Evolutionary conservation across 2,329 filamentous ascomycete species (phyloP).

Genomic region (Arthrobotrys iridis): DNA sequence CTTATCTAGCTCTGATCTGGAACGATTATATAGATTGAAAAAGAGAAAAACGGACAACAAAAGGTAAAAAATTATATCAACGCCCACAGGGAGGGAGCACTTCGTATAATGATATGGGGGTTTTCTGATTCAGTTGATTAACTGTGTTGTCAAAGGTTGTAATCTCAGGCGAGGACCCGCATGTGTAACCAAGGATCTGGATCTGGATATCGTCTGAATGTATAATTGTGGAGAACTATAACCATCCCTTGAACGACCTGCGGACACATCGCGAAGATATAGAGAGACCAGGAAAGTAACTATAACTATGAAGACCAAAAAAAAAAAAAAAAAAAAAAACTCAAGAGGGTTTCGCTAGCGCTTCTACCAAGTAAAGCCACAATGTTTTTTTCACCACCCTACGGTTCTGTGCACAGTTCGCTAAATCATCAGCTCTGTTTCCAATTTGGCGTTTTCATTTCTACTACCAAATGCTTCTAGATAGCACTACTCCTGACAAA

Average conservation of each 20-base stretch:
- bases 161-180: neutral
- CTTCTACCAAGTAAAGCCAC: neutral
- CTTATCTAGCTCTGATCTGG: neutral
- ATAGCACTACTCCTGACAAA: neutral
- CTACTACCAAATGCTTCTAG: neutral
- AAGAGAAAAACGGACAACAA: neutral
- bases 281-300: neutral
- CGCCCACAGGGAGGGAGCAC: neutral
- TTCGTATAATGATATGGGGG: neutral
- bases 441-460: slow-evolving; percentile 16
- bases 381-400: neutral
- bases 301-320: too few species aligned
- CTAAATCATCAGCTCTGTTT: slow-evolving; percentile 26
- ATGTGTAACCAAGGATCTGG: neutral
- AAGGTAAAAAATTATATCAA: neutral
- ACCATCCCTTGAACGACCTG: neutral
- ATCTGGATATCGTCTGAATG: slow-evolving; percentile 1
- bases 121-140: too few species aligned
- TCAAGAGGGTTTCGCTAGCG: slow-evolving; percentile 12
- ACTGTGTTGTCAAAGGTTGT: slow-evolving; percentile 36
- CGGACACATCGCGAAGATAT: slow-evolving; percentile 40
- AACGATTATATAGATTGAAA: neutral
- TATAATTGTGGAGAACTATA: slow-evolving; percentile 50
- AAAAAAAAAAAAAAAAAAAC: neutral
- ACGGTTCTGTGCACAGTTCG: slow-evolving; percentile 26